Percentiles rank a stretch among this genome's conserved stretches.
These are phyloP conservation scores for Botryosphaeria dothidea DNA, from an alignment of 2,329 filamentous ascomycete genomes.

Conservation along the genomic window DNA sequence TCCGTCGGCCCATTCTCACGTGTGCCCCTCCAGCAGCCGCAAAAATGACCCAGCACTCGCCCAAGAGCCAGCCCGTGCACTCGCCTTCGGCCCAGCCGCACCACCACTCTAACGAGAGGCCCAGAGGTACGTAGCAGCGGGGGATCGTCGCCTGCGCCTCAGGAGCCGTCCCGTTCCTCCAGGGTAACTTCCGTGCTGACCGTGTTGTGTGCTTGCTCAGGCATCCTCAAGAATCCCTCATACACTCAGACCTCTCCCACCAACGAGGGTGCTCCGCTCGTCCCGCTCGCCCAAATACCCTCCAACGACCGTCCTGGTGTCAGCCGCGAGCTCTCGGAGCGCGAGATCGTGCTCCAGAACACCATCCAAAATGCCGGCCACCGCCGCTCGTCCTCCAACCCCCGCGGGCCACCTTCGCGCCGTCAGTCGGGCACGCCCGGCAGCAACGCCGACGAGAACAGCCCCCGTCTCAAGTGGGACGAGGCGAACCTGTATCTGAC, in stretches of 20 bases:
- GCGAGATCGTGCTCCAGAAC: slow-evolving; percentile 91
- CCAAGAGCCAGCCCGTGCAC: slow-evolving; percentile 32
- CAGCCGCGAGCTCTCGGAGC: slow-evolving; percentile 63
- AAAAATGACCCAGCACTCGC: slow-evolving; percentile 38
- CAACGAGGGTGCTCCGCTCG: slow-evolving; percentile 36
- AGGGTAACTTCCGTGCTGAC: slow-evolving; percentile 4
- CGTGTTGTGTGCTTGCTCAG: slow-evolving; percentile 48
- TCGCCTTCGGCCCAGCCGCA: slow-evolving; percentile 32
- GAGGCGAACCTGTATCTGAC: slow-evolving; percentile 97
- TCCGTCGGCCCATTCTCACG: not conserved
- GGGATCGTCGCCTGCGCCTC: not conserved
- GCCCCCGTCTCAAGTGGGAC: slow-evolving; percentile 91
- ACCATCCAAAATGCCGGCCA: slow-evolving; percentile 92
- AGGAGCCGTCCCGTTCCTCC: not conserved
- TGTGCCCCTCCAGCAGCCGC: slow-evolving; percentile 5
- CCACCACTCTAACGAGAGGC: slow-evolving; percentile 37
- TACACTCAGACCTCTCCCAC: slow-evolving; percentile 53
- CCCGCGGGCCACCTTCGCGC: slow-evolving; percentile 67
- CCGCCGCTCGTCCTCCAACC: slow-evolving; percentile 75
- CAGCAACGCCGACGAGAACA: slow-evolving; percentile 58
- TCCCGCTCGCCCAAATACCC: slow-evolving; percentile 34
- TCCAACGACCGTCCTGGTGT: slow-evolving; percentile 42
- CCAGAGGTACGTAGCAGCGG: slow-evolving; percentile 38
- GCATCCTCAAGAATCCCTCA: slow-evolving; percentile 86
- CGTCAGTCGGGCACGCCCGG: slow-evolving; percentile 63